Evolutionary conservation across 768 basidiomycete genomes (phyloP), one percentile per base, ranked within the genome.

Genomic region (Lepiota venenata): DNA sequence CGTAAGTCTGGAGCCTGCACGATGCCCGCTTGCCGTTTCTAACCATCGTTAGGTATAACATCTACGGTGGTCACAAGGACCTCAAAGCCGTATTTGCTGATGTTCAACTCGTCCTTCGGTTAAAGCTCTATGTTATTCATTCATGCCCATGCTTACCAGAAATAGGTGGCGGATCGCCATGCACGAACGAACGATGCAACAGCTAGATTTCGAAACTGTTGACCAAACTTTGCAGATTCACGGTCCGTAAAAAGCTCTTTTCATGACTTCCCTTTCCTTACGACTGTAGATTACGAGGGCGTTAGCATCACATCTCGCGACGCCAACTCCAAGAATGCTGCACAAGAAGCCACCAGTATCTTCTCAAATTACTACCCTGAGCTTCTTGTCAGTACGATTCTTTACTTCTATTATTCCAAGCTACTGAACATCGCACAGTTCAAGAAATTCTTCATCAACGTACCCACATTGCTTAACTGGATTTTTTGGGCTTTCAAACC

Each of bases 401-500:
- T 25, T 36, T 27, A 16, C 43, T 6, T 22, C 15, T 27, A 16
- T 12, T 27, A 15, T 14, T 40, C 15, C 10, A 20, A 6, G 16
- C n/a, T 35, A 27, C 52, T 60, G 20, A 61, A 50, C 29, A 4
- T 56, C 20, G 88, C 10, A 32, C n/a, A 54, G 86, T 77, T 80
- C 61, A 79, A 78, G 64, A 92, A 92, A 65, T 88, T 85, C 71
- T 92, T 93, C 63, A 75, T 93, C 63, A 90, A 89, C 61, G 88
- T 93, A 11, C 91, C 91, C 0, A 79, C 80, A 2, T 62, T 88
- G 54, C 74, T 91, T 60, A 79, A 83, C 38, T 92, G 90, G 89
- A 77, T 93, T 56, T 93, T 90, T 71, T 92, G 90, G 90, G 59
- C 76, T 14, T 91, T 92, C 76, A 92, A 86, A 64, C 78, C 88